phyloP scores from a whole-genome alignment of 2,329 filamentous ascomycete genomes.

The Mycosphaerella sp. region DNA sequence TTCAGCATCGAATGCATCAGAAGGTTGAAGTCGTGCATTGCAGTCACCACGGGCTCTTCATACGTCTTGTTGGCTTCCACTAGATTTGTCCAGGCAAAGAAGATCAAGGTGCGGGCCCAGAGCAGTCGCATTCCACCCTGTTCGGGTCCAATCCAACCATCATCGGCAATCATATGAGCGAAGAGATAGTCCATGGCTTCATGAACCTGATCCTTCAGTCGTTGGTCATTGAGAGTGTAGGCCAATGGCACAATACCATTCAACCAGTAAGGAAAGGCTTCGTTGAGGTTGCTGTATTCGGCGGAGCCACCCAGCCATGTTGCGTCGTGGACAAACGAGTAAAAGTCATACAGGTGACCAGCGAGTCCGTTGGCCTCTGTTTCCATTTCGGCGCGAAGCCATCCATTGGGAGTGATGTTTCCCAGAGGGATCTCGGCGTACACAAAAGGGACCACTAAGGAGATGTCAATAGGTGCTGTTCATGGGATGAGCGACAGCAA shows the following conservation, averaged over 20 bases:
- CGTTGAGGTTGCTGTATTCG: conserved; percentile 50
- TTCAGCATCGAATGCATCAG: conserved; percentile 52
- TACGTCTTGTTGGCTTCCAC: conserved; percentile 45
- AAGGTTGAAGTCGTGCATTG: conserved; percentile 46
- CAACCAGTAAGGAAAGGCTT: conserved; percentile 54
- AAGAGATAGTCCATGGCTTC: conserved; percentile 44
- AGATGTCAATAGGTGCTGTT: not conserved
- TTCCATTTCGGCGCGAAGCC: conserved; percentile 47
- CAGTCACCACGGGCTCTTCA: conserved; percentile 41
- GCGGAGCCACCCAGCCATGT: conserved; percentile 48
- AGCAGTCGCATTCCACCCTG: conserved; percentile 40
- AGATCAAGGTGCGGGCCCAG: conserved; percentile 49
- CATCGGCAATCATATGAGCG: conserved; percentile 40
- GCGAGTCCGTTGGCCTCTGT: conserved; percentile 47
- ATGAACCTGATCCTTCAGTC: conserved; percentile 46
- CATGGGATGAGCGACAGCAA: not conserved
- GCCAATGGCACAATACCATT: conserved; percentile 54
- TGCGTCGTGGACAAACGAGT: conserved; percentile 46
- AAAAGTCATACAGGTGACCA: conserved; percentile 51
- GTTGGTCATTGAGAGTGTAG: conserved; percentile 44
- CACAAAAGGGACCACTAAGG: conserved; percentile 1
- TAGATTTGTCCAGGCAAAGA: conserved; percentile 47
- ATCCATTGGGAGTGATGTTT: conserved; percentile 46
- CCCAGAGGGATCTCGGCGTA: conserved; percentile 36
- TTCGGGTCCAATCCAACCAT: conserved; percentile 56